phyloP scores from a whole-genome alignment of 1,284 basidiomycete species.

The Mycena citricolor region DNA sequence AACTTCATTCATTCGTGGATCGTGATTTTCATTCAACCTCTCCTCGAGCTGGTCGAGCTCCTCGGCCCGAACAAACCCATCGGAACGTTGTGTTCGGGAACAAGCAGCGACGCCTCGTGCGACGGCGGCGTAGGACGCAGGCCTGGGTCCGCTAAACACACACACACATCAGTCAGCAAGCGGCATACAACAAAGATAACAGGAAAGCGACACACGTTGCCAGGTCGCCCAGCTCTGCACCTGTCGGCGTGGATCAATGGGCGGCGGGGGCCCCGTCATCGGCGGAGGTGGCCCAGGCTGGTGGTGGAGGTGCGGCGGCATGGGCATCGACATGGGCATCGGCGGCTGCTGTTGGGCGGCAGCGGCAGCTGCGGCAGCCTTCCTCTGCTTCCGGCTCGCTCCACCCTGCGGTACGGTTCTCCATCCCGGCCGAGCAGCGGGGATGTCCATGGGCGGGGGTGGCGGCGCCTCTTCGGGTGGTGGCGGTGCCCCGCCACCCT shows the following conservation, averaged over 20 bases:
- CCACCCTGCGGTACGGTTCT: slow-evolving; percentile 42
- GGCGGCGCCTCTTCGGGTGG: slow-evolving; percentile 36
- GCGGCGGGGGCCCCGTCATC: slow-evolving; percentile 3
- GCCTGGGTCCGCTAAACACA: slow-evolving; percentile 44
- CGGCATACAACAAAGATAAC: slow-evolving; percentile 1
- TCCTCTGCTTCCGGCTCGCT: slow-evolving; percentile 40
- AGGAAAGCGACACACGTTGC: slow-evolving; percentile 54
- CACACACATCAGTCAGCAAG: slow-evolving; percentile 5
- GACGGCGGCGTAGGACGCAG: slow-evolving; percentile 51
- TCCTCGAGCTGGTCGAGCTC: slow-evolving; percentile 19
- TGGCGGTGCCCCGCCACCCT: slow-evolving; percentile 39
- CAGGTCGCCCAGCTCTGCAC: slow-evolving; percentile 61
- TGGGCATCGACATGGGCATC: slow-evolving; percentile 30
- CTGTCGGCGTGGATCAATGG: slow-evolving; percentile 36
- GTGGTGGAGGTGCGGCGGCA: too few species aligned
- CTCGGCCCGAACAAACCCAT: slow-evolving; percentile 69
- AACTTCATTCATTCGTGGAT: background rate
- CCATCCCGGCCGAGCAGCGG: slow-evolving; percentile 54
- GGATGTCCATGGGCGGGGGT: slow-evolving; percentile 46
- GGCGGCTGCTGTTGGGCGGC: too few species aligned
- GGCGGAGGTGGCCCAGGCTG: slow-evolving; percentile 29
- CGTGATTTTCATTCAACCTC: background rate
- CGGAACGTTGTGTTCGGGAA: slow-evolving; percentile 53
- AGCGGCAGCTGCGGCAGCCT: slow-evolving; percentile 34
- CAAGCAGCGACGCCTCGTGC: slow-evolving; percentile 50